Evolutionary conservation across 2,329 filamentous ascomycete genomes (phyloP), one percentile per base, ranked within the genome.

Genomic region (Fusarium mangiferae): DNA sequence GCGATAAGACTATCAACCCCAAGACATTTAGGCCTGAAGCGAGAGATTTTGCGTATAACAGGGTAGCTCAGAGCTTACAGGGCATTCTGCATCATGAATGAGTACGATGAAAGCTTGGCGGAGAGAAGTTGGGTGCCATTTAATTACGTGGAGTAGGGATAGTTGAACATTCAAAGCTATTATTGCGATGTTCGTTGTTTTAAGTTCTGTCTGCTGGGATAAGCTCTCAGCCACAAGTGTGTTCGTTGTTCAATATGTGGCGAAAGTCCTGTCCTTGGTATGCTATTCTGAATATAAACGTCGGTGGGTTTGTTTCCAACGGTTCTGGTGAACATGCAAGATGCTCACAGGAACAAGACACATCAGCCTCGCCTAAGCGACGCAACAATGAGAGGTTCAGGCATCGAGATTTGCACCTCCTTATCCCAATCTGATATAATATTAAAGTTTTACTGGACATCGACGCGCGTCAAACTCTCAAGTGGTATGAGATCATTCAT

Each of bases 1-100:
- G 76, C 20, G 77, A 78, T 20, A 78, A 79, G 55, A 45, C 28
- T 20, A 52, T 33, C 10, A 75, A 65, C 7, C 65, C 70, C 3
- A 52, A 24, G 5, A 13, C 51, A 0, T 70, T 67, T 6, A 64
- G 67, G 0, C 9, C 57, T 11, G 41, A 58, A 17, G 55, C 48
- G 10, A 76, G 39, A 17, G 60, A 76, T 6, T 52, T 59, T 5
- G 20, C 66, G 11, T 77, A 77, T 20, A 7, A 22, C 1, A 67
- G 39, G 48, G 66, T 75, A 6, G 38, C 60, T 0, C 11, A 30
- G 6, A 70, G 46, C 18, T 20, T 75, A 12, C 56, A 28, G 5
- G 8, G 7, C 7, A 4, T 59, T 10, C 22, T 75, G 22, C 14
- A 10, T 22, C 24, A 13, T 28, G 44, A 10, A 6, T 14, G 12